phyloP scores from a whole-genome alignment of 768 basidiomycete species.

The Boletus barrowsii region DNA sequence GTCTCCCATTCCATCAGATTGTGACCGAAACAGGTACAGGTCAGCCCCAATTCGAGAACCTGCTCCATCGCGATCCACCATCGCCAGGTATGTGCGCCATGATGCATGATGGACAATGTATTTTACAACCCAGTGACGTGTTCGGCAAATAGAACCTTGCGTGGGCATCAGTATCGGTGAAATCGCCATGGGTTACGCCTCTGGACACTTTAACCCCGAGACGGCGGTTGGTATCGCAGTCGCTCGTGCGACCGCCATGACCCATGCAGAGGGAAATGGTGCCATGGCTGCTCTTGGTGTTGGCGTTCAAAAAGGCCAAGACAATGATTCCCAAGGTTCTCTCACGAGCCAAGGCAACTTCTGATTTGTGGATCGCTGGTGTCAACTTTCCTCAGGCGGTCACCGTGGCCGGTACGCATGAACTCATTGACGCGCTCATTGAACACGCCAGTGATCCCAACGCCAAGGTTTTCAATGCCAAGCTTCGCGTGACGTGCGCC shows the following conservation, averaged over 20 bases:
- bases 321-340: slow-evolving; percentile 33
- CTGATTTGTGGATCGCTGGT: slow-evolving; percentile 34
- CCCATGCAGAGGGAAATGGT: slow-evolving; percentile 33
- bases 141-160: too few species aligned
- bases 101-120: too few species aligned
- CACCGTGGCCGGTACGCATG: slow-evolving; percentile 32
- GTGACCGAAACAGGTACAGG: too few species aligned
- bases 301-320: slow-evolving; percentile 30
- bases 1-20: too few species aligned
- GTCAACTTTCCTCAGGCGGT: slow-evolving; percentile 37
- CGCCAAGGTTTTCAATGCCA: slow-evolving; percentile 24
- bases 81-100: too few species aligned
- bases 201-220: slow-evolving; percentile 34
- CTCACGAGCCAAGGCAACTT: slow-evolving; percentile 21
- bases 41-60: too few species aligned
- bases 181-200: slow-evolving; percentile 37
- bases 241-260: slow-evolving; percentile 36
- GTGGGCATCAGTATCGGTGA: slow-evolving; percentile 25
- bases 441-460: slow-evolving; percentile 25
- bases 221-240: slow-evolving; percentile 34
- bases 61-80: too few species aligned
- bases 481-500: slow-evolving; percentile 32
- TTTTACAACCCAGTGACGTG: too few species aligned
- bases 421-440: slow-evolving; percentile 30
- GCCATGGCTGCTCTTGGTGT: slow-evolving; percentile 36